Evolutionary conservation across 139 green algal species (phyloP).

Genomic region (Picochlorum sp.): DNA sequence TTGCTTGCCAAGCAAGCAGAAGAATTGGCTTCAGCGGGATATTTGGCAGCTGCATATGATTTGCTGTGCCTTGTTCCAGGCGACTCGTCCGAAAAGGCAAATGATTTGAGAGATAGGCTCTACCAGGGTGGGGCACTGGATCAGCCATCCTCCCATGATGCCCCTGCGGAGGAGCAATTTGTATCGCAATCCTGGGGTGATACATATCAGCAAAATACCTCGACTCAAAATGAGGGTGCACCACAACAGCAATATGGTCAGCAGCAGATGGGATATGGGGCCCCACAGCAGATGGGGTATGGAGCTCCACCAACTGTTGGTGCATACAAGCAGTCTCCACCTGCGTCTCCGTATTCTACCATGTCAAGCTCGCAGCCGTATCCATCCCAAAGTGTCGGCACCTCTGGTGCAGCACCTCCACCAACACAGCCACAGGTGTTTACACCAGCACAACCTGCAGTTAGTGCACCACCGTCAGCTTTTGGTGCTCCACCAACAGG

Average conservation of each 20-base stretch:
- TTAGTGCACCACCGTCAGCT: background rate
- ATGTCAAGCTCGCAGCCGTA: background rate
- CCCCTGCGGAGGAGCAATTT: background rate
- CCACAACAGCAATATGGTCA: constrained; percentile 14
- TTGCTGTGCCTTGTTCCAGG: constrained; percentile 69
- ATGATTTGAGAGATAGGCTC: constrained; percentile 78
- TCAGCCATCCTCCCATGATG: background rate
- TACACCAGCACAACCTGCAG: background rate
- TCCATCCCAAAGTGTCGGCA: constrained; percentile 11
- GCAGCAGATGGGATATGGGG: background rate
- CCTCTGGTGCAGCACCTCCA: background rate
- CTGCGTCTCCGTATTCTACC: background rate
- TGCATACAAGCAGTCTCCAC: constrained; percentile 3
- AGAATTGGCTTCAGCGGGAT: constrained; percentile 68
- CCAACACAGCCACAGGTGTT: constrained; percentile 18
- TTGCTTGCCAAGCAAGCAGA: constrained; percentile 75
- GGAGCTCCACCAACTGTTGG: background rate
- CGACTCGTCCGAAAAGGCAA: constrained; percentile 49
- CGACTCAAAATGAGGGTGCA: constrained; percentile 8
- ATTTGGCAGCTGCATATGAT: constrained; percentile 60
- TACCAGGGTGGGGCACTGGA: constrained; percentile 43
- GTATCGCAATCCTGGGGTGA: background rate
- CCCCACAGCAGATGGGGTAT: background rate
- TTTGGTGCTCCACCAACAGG: constrained; percentile 3
- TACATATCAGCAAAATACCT: background rate